Conservation (phyloP, 495 filamentous ascomycete genomes). For the Aspergillus nanangensis region DNA sequence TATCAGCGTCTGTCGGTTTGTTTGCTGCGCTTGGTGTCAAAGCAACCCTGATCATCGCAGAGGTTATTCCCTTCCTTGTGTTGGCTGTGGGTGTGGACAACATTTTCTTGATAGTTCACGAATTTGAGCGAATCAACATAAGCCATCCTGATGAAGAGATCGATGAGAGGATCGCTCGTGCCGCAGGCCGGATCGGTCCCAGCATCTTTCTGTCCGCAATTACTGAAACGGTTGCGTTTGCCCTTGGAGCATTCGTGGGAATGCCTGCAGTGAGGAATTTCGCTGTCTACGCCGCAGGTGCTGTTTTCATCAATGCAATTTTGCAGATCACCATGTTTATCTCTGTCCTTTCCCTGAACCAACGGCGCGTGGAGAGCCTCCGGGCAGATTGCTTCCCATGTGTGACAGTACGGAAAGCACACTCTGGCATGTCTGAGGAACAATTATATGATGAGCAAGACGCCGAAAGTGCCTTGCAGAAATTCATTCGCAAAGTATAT, state of each 20-base stretch:
- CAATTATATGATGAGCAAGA: slow-evolving; percentile 59
- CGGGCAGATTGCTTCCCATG: slow-evolving; percentile 95
- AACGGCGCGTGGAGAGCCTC: slow-evolving; percentile 75
- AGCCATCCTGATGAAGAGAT: slow-evolving; percentile 81
- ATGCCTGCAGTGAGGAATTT: slow-evolving; percentile 99
- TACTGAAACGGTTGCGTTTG: slow-evolving; percentile 90
- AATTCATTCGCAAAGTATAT: slow-evolving; percentile 84
- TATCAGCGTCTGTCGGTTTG: slow-evolving; percentile 87
- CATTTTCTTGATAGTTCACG: slow-evolving; percentile 97
- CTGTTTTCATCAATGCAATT: slow-evolving; percentile 93
- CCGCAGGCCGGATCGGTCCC: slow-evolving; percentile 89
- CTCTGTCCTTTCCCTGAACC: slow-evolving; percentile 84
- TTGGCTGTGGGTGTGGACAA: slow-evolving; percentile 97
- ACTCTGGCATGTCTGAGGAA: slow-evolving; percentile 46
- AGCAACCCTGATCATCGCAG: slow-evolving; percentile 94
- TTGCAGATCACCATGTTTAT: slow-evolving; percentile 96
- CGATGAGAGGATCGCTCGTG: slow-evolving; percentile 77
- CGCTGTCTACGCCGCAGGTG: slow-evolving; percentile 91
- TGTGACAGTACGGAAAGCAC: slow-evolving; percentile 65
- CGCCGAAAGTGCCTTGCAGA: slow-evolving; percentile 68
- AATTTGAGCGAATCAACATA: slow-evolving; percentile 91
- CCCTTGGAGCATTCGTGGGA: slow-evolving; percentile 85
- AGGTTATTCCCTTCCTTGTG: slow-evolving; percentile 97
- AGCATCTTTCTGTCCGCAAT: slow-evolving; percentile 93
- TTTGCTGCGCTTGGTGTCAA: slow-evolving; percentile 88